A percentile compares a stretch with the other conserved stretches of the same genome.
These are phyloP conservation scores for Clitopilus passeckerianus DNA, from an alignment of 768 basidiomycete species.

Conservation along the genomic window DNA sequence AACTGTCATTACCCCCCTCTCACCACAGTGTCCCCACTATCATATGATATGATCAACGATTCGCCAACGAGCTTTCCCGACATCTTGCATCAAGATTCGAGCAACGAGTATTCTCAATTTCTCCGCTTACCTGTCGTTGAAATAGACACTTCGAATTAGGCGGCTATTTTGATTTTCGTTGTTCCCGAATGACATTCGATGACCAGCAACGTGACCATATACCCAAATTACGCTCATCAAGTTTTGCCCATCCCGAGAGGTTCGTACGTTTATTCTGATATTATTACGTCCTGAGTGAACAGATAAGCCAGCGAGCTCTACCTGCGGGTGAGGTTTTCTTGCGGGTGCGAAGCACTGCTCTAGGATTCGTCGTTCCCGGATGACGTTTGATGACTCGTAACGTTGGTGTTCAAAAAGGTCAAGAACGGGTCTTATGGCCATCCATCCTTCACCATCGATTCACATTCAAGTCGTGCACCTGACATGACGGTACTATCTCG, in stretches of 20 bases:
- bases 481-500: constrained; percentile 9
- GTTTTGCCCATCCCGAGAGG: no score
- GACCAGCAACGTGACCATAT: not conserved
- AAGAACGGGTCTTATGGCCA: not conserved
- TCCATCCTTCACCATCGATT: not conserved
- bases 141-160: not conserved
- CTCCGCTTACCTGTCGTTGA: not conserved
- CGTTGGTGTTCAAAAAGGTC: not conserved
- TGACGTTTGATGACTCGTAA: not conserved
- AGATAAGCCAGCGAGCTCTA: no score
- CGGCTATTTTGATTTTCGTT: not conserved
- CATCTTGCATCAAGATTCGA: not conserved
- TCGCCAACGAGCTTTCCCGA: not conserved
- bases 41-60: not conserved
- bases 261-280: no score
- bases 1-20: not conserved
- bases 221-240: no score
- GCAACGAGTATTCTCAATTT: not conserved
- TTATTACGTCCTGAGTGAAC: no score
- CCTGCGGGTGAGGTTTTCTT: no score
- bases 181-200: not conserved
- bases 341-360: no score
- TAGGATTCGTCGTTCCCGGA: not conserved
- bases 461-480: not conserved
- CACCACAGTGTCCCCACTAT: not conserved